phyloP scores from a whole-genome alignment of 2,329 filamentous ascomycete genomes.

The Nakataea oryzae region DNA sequence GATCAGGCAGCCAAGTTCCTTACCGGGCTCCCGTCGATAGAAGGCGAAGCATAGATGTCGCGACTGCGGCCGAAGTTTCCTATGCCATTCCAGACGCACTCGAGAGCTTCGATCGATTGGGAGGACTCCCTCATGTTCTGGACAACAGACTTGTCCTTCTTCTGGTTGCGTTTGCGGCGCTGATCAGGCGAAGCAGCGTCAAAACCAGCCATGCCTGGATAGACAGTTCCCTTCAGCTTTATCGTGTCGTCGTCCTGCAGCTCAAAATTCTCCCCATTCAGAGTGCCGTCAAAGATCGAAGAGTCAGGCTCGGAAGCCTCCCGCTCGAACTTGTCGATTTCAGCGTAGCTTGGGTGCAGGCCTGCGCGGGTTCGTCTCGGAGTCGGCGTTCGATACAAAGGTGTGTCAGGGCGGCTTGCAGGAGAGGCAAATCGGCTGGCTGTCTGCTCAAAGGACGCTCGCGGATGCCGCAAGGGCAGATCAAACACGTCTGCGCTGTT shows the following conservation, averaged over 20 bases:
- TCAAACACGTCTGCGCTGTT: constrained; percentile 7
- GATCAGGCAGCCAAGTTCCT: constrained; percentile 12
- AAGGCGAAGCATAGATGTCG: constrained; percentile 51
- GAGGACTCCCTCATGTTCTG: constrained; percentile 56
- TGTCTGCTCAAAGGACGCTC: neutral
- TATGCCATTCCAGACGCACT: constrained; percentile 50
- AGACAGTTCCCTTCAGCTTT: constrained; percentile 61
- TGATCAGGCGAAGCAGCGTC: constrained; percentile 67
- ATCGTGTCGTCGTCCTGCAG: constrained; percentile 11
- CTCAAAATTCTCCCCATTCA: neutral
- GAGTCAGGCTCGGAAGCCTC: neutral
- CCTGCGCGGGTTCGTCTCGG: constrained; percentile 10
- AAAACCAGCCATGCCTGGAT: constrained; percentile 73
- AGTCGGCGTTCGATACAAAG: constrained; percentile 11
- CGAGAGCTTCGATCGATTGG: constrained; percentile 49
- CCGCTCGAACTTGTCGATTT: neutral
- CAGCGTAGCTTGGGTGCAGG: neutral
- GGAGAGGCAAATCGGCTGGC: neutral
- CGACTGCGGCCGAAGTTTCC: constrained; percentile 40
- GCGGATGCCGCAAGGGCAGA: neutral
- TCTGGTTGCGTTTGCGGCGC: constrained; percentile 66
- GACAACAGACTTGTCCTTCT: constrained; percentile 64
- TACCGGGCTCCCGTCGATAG: constrained; percentile 39
- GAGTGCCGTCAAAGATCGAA: neutral
- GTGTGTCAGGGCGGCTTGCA: neutral